Percentiles rank a stretch among this genome's conserved stretches.
Conservation (phyloP, 208 protist genomes). For the Leishmania arabica region DNA sequence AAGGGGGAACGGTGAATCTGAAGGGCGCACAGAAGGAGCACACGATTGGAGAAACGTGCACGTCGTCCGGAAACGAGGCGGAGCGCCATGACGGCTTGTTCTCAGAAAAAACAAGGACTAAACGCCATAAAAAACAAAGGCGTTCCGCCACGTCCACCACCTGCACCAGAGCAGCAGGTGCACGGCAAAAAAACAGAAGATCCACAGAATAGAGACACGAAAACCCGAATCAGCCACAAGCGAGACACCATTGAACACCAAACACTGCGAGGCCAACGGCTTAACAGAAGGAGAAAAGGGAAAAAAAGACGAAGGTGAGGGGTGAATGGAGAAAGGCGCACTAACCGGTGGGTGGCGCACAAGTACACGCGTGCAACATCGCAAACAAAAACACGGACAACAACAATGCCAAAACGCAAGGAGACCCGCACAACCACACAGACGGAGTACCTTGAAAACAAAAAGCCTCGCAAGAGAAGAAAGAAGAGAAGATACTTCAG, state of each 20-base stretch:
- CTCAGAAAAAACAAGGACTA: neutral
- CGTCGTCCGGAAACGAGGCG: neutral
- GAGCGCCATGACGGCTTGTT: neutral
- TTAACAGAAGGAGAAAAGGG: neutral
- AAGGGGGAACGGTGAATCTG: neutral
- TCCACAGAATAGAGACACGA: slow-evolving; percentile 1
- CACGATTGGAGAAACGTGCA: neutral
- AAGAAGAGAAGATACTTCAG: neutral
- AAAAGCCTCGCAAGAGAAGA: neutral
- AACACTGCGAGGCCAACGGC: neutral
- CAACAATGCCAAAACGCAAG: neutral
- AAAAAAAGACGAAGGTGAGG: neutral
- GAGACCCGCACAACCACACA: neutral
- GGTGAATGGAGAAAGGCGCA: neutral
- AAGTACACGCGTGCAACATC: neutral
- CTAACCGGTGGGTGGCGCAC: neutral
- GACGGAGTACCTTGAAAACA: neutral
- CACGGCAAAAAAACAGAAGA: neutral
- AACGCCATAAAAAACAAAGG: neutral
- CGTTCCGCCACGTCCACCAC: neutral
- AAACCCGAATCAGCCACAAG: neutral
- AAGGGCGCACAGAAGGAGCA: neutral
- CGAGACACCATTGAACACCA: neutral
- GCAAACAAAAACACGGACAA: neutral
- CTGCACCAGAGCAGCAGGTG: neutral